Percentiles rank a stretch among this genome's conserved stretches.
Evolutionary conservation across 1,284 basidiomycete genomes (phyloP).

Genomic region (Rhodotorula sp.): DNA sequence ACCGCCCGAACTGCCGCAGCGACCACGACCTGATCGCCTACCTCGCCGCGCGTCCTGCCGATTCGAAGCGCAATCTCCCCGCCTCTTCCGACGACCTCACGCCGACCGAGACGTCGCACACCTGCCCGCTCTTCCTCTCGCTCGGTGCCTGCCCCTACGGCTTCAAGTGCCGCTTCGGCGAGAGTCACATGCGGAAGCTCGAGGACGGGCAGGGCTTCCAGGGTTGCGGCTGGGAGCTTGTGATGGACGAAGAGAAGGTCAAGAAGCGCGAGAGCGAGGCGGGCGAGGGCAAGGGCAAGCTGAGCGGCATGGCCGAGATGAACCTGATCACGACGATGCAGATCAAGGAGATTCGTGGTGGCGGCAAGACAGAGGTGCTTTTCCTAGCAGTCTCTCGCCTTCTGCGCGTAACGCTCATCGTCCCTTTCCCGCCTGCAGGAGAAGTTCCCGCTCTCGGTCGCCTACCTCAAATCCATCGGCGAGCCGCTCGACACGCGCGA

Average conservation of each 20-base stretch:
- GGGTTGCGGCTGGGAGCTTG: slow-evolving; percentile 49
- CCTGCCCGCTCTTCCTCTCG: slow-evolving; percentile 72
- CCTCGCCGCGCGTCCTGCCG: slow-evolving; percentile 71
- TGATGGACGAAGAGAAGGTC: slow-evolving; percentile 63
- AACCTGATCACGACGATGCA: slow-evolving; percentile 67
- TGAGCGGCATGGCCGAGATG: slow-evolving; percentile 62
- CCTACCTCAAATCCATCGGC: slow-evolving; percentile 41
- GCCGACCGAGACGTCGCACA: slow-evolving; percentile 52
- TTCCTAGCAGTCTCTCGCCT: not conserved
- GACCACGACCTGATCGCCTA: slow-evolving; percentile 78
- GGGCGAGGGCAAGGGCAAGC: slow-evolving; percentile 52
- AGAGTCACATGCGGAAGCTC: slow-evolving; percentile 60
- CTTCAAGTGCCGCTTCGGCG: slow-evolving; percentile 87
- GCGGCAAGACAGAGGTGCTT: slow-evolving; percentile 59
- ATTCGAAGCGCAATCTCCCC: slow-evolving; percentile 62
- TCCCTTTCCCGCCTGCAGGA: slow-evolving; percentile 10
- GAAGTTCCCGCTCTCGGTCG: slow-evolving; percentile 37
- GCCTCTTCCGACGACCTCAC: slow-evolving; percentile 58
- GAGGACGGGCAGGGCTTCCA: slow-evolving; percentile 39
- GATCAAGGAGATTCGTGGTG: slow-evolving; percentile 60
- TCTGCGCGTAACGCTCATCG: not conserved
- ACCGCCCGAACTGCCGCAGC: slow-evolving; percentile 67
- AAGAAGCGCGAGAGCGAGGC: slow-evolving; percentile 50
- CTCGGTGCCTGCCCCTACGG: slow-evolving; percentile 81
- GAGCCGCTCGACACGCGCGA: slow-evolving; percentile 40